Evolutionary conservation across 2,329 filamentous ascomycete species (phyloP).

Genomic region (Colletotrichum endophyticum): DNA sequence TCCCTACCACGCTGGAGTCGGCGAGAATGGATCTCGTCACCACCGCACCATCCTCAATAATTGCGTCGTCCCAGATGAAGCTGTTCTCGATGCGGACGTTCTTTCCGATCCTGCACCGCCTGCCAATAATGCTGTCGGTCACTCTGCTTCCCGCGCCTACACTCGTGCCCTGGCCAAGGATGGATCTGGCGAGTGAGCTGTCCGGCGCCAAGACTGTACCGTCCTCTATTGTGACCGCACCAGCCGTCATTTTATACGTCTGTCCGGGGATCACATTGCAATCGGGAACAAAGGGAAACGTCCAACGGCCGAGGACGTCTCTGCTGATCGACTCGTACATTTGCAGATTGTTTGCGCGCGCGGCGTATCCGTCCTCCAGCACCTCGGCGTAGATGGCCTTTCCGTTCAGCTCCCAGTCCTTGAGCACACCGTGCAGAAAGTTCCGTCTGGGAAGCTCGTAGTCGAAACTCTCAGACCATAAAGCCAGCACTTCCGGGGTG

Average conservation of each 20-base stretch:
- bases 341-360: constrained; percentile 82
- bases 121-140: constrained; percentile 79
- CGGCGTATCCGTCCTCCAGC: constrained; percentile 81
- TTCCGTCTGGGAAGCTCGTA: constrained; percentile 89
- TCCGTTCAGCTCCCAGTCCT: constrained; percentile 96
- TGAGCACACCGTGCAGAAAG: constrained; percentile 89
- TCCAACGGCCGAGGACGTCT: constrained; percentile 87
- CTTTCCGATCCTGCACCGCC: constrained; percentile 83
- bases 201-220: constrained; percentile 76
- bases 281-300: constrained; percentile 87
- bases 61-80: constrained; percentile 86
- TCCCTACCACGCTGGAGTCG: constrained; percentile 73
- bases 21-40: constrained; percentile 80
- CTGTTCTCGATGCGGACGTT: constrained; percentile 81
- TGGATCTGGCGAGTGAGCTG: constrained; percentile 72
- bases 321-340: constrained; percentile 89
- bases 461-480: constrained; percentile 98
- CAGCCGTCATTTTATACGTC: constrained; percentile 72
- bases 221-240: constrained; percentile 79
- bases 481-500: constrained; percentile 89
- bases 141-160: constrained; percentile 77
- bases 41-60: constrained; percentile 75
- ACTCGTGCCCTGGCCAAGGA: constrained; percentile 78
- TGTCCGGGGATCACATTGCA: constrained; percentile 83
- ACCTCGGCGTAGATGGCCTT: constrained; percentile 96